Base-by-base conservation (phyloP, 331 rosid genomes). In the Malus hybrid region DNA sequence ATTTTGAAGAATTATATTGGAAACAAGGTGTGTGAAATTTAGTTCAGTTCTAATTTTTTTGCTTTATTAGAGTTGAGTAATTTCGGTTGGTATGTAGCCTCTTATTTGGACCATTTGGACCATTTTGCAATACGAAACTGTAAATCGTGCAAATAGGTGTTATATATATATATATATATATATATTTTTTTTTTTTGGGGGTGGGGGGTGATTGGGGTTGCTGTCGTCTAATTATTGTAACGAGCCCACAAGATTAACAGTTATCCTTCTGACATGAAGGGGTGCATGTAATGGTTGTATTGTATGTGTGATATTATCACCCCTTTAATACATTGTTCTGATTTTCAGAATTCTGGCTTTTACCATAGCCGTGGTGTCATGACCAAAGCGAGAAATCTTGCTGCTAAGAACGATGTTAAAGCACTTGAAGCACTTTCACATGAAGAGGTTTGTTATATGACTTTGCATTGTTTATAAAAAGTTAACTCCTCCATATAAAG, bases 351-450 rank as follows among this genome's bases (percentile, higher is more conserved):
- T 36, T 22, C 88, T 32, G 13, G 78, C 80, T 91, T 83, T 85
- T 88, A 83, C 83, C 90, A 88, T 81, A 82, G 93, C 75, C 98
- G 96, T 64, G 5, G 74, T 0, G 48, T 79, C 80, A 29, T 94
- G 83, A 90, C 76, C 70, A 92, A 85, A 75, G 95, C 90, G 10
- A 81, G 84, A 74, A 96, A 87, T 4, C 87, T 88, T 73, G 97
- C 99, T 75, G 90, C 90, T 29, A 87, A 73, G 85, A 92, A 89
- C 73, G 93, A 94, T 82, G 29, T 92, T 12, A 74, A 22, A 16
- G 86, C 86, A 65, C 87, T 94, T 32, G 93, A 89, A 83, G 92
- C 89, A 75, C 90, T 88, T 69, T 63, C 78, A 0, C 80, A 84
- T 70, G 33, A 74, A 14, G 99, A 94, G 99, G 99, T 92, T 79